phyloP scores from a whole-genome alignment of 176 grass and related monocot species.

The Aegilops speltoides region DNA sequence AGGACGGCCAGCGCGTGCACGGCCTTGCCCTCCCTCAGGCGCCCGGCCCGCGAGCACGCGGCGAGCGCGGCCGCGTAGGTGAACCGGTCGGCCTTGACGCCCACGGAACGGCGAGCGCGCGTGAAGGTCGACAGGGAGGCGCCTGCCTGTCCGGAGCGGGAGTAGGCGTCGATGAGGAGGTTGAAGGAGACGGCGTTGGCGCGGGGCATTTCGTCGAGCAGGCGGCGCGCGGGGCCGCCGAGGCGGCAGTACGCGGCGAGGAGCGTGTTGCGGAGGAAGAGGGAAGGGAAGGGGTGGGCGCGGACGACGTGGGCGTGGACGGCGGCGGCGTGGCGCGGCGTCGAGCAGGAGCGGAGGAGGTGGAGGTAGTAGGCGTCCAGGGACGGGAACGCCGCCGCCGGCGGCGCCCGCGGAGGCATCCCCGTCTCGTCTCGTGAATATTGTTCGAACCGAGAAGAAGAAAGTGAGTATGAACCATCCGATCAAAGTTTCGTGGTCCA shows the following conservation, averaged over 20 bases:
- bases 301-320: slow-evolving; percentile 38
- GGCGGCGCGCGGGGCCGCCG: slow-evolving; percentile 15
- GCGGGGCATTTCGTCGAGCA: slow-evolving; percentile 69
- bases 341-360: slow-evolving; percentile 39
- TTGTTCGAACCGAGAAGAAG: too few relatives aligned
- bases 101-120: neutral
- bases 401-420: neutral
- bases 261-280: too few relatives aligned
- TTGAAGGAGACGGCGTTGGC: slow-evolving; percentile 65
- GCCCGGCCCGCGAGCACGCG: slow-evolving; percentile 29
- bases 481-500: too few relatives aligned
- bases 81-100: slow-evolving; percentile 46
- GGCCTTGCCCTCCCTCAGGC: slow-evolving; percentile 35
- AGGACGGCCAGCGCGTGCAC: slow-evolving; percentile 49
- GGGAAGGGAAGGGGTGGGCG: too few relatives aligned
- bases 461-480: too few relatives aligned
- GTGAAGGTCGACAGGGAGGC: slow-evolving; percentile 23
- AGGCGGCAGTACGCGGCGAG: neutral
- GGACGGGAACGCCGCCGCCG: neutral
- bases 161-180: slow-evolving; percentile 49
- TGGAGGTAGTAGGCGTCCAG: slow-evolving; percentile 36
- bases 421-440: too few relatives aligned
- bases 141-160: slow-evolving; percentile 1
- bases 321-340: slow-evolving; percentile 12
- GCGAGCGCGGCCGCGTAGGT: slow-evolving; percentile 43